Base-by-base conservation (phyloP, 2,329 filamentous ascomycete genomes). In the Alternaria novae-zelandiae region DNA sequence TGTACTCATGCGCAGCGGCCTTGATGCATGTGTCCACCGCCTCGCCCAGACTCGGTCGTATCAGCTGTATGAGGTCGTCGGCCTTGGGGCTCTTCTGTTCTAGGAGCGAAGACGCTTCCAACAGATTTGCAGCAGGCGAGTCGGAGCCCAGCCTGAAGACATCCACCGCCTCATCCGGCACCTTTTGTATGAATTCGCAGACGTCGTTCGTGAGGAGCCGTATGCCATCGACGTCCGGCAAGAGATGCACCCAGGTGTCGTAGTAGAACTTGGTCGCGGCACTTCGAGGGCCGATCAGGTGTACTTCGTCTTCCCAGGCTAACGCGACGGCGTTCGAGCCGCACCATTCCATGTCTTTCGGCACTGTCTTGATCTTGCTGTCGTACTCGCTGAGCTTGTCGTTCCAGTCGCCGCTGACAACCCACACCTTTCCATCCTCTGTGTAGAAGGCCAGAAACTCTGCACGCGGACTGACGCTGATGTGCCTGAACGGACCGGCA, bases 101-200 rank as follows among this genome's bases (percentile, higher is more conserved):
- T 5, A 99, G 85, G 73, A 97, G 91, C 58, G 94, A 91, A 3
- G 97, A 91, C 0, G 96, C 96, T 79, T 99, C 96, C 0, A 99
- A 85, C 3, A 99, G 84, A n/a, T 98, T 93, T 0, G 95, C 95
- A 4, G 95, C 93, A 4, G 96, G 89, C 0, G 94, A 95, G 59
- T 93, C 93, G 3, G 95, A 96, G 2, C 93, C 93, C 54, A 96
- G 87, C 15, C 92, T 89, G 79, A 98, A 98, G 3, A 97, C 93
- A 60, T 97, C 91, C 61, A 96, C 91, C 0, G 91, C 94, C 43
- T 93, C 91, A 67, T 90, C 88, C 0, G 95, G 92, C 0, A 99
- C 94, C 75, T 94, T 94, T 74, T 99, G 94, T n/a, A 99, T 78
- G 75, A 98, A 98, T 72, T 99, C 96, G 81, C 95, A 98, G n/a